phyloP scores from a whole-genome alignment of 1,284 basidiomycete species.

The Microstroma glucosiphilum region DNA sequence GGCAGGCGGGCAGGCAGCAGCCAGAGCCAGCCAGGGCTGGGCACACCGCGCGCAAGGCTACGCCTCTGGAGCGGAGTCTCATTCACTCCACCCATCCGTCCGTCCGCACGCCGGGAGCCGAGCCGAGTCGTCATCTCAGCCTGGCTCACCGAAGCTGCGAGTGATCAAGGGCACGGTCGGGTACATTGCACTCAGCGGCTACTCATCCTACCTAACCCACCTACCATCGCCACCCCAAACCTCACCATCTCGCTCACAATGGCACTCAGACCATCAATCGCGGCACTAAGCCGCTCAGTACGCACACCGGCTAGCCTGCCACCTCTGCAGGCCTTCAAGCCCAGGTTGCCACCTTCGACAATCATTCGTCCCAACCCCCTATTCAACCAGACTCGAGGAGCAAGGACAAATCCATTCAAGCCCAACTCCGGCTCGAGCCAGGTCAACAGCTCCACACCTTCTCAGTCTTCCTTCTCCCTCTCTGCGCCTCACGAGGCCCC shows the following conservation, averaged over 20 bases:
- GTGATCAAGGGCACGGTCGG: too few relatives aligned
- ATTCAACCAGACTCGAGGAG: not conserved
- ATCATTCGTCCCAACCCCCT: not conserved
- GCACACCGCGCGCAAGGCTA: too few relatives aligned
- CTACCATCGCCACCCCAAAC: not conserved
- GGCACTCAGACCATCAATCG: conserved; percentile 3
- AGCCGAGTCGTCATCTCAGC: too few relatives aligned
- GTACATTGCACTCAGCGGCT: too few relatives aligned
- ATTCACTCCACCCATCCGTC: too few relatives aligned
- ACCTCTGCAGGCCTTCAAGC: conserved; percentile 1
- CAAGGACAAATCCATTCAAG: not conserved
- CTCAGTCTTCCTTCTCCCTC: not conserved
- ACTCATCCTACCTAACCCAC: too few relatives aligned
- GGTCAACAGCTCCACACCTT: not conserved
- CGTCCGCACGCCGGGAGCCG: too few relatives aligned
- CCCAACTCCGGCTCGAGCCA: not conserved
- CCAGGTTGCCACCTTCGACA: not conserved
- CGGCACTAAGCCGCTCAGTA: conserved; percentile 3
- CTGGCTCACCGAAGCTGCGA: too few relatives aligned
- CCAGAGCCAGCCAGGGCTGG: too few relatives aligned
- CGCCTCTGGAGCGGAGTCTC: too few relatives aligned
- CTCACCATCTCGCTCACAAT: not conserved
- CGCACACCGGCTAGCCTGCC: not conserved
- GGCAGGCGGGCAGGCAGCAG: too few relatives aligned
- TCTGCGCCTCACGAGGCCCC: conserved; percentile 29